A percentile compares a stretch with the other conserved stretches of the same genome.
Evolutionary conservation across 768 basidiomycete genomes (phyloP).

Genomic region (Ramaria sp.): DNA sequence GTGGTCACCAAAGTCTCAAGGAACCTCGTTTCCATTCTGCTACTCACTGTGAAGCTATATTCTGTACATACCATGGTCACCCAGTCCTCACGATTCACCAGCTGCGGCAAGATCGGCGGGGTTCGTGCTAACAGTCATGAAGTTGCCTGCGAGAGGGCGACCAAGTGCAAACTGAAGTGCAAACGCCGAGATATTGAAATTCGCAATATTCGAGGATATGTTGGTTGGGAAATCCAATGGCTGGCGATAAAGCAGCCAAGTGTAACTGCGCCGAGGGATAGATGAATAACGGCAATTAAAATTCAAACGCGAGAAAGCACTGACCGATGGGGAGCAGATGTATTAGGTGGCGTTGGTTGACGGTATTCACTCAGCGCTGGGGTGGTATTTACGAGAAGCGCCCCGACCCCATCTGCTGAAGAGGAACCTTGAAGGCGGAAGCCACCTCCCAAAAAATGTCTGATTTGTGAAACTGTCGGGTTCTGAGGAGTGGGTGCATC

Average conservation of each 20-base stretch:
- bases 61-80: no score
- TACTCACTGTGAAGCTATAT: no score
- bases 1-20: no score
- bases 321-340: constrained; percentile 33
- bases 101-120: neutral
- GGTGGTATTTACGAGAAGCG: constrained; percentile 26
- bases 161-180: constrained; percentile 31
- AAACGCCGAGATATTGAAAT: constrained; percentile 35
- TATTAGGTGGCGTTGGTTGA: constrained; percentile 32
- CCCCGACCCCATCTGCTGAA: constrained; percentile 6
- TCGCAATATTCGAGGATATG: constrained; percentile 25
- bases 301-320: constrained; percentile 1
- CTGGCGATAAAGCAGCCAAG: constrained; percentile 38
- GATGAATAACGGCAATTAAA: neutral
- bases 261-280: constrained; percentile 27
- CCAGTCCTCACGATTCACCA: neutral
- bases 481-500: constrained; percentile 42
- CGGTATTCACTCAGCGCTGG: constrained; percentile 30
- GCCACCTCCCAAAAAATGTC: constrained; percentile 37
- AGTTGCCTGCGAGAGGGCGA: constrained; percentile 36
- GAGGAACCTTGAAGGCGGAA: constrained; percentile 18
- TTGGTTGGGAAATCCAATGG: constrained; percentile 24
- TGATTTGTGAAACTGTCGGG: constrained; percentile 31
- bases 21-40: no score
- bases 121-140: constrained; percentile 23